Evolutionary conservation across 495 filamentous ascomycete genomes (phyloP), one percentile per base, ranked within the genome.

Genomic region (Gamarada debralockiae): DNA sequence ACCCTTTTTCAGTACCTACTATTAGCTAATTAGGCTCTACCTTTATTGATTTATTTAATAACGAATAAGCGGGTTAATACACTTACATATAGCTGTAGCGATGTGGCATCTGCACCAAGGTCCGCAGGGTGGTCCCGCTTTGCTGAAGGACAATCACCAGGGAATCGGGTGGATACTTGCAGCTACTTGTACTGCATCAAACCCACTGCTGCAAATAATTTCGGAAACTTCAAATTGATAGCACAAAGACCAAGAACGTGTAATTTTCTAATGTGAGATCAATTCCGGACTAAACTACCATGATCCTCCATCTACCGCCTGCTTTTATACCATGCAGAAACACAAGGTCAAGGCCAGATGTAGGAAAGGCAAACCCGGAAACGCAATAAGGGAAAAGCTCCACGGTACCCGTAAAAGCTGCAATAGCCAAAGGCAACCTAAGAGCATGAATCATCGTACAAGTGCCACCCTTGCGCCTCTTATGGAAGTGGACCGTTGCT

Each of bases 241-340:
- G 10, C 27, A 29, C 27, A 29, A 5, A 29, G 27, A 29, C 4
- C 10, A 22, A 45, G 20, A 14, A 47, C 13, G 33, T 12, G 44
- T 63, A 62, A 37, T 51, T 61, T 62, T 58, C 59, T 62, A 62
- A 62, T 56, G 57, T 57, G 48, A 59, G 54, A 60, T 63, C 53
- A 47, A 63, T 63, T 63, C 50, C 53, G 33, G 54, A 54, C 53
- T 60, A 63, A 49, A 58, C 60, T 63, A 58, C 50, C 57, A 51
- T 60, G 53, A 59, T 55, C 60, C 53, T 63, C 54, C 60, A 63
- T 63, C 60, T 63, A 63, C 57, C 50, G 53, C 54, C 50, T 63
- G 60, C 60, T 59, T 63, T 63, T 63, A 58, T 63, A 63, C 57
- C 60, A 63, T 63, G 60, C 60, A 52, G 49, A 63, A 58, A 63